Evolutionary conservation across 2,329 filamentous ascomycete species (phyloP), one percentile per base, ranked within the genome.

Genomic region (Neonectria ditissima): DNA sequence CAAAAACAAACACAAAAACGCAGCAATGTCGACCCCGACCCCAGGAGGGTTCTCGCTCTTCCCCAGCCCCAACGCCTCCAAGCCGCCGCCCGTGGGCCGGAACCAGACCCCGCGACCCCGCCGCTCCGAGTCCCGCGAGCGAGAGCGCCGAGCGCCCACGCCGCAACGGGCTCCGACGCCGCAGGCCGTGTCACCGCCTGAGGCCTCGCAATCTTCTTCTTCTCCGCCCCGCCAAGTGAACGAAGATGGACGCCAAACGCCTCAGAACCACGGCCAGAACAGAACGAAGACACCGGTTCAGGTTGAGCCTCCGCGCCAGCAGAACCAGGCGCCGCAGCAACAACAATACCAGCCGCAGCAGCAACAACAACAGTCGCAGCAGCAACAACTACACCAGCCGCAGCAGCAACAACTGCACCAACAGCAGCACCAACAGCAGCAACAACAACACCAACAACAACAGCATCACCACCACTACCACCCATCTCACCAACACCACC

Each of bases 31-130:
- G 32, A 72, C 79, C n/a, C 73, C 76, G 59, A 79, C 78, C 59
- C 74, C 80, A 22, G 83, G 82, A 74, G 82, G 83, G 63, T 87
- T 88, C 75, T 88, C 86, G 63, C 81, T 88, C 64, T 88, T 88
- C 70, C 86, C 86, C 28, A 87, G 80, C 67, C 81, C 84, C 22
- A 83, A 76, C 68, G 59, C 73, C 30, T 76, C 77, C n/a, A 77
- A 70, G 30, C 72, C 76, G 7, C 75, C 69, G 50, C 70, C 72
- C 20, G 59, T 67, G 2, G 66, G 68, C 18, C 71, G 83, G 66
- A 83, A 78, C 64, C 81, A 82, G 52, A 78, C 78, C 1, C 76
- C 81, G n/a, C 76, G 77, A 56, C 70, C 76, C 53, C 77, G 78
- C 37, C 78, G 77, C 18, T 80, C 78, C 16, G 77, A 76, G 58